Evolutionary conservation across 805 yeast species (phyloP).

Genomic region (Suhomyces kilbournensis): DNA sequence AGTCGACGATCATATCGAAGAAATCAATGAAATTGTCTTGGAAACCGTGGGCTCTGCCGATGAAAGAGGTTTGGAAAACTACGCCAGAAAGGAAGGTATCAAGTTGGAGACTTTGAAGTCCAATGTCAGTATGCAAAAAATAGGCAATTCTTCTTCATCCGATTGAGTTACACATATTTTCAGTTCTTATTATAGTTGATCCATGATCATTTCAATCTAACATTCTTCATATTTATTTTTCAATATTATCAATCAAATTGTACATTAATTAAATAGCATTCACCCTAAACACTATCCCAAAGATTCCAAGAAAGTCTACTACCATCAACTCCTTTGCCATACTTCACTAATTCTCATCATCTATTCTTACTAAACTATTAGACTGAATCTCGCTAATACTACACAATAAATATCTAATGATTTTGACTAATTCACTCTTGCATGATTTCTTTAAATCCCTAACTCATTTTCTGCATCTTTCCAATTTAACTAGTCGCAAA

Average conservation of each 20-base stretch:
- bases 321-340: too few relatives aligned
- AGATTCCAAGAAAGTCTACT: too few relatives aligned
- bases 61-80: constrained; percentile 31
- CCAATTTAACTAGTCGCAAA: too few relatives aligned
- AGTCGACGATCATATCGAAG: constrained; percentile 49
- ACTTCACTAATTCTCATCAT: too few relatives aligned
- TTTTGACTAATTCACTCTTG: too few relatives aligned
- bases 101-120: constrained; percentile 22
- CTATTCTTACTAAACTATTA: too few relatives aligned
- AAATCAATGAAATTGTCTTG: constrained; percentile 43
- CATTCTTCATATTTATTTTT: neutral
- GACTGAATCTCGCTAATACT: too few relatives aligned
- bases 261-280: too few relatives aligned
- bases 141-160: constrained; percentile 1
- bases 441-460: too few relatives aligned
- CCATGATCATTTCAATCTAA: neutral
- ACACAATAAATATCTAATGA: too few relatives aligned
- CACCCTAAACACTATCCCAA: too few relatives aligned
- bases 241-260: neutral
- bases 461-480: too few relatives aligned
- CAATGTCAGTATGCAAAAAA: constrained; percentile 3
- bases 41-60: constrained; percentile 43
- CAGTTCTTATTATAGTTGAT: neutral
- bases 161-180: neutral
- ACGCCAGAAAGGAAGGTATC: constrained; percentile 30